phyloP scores from a whole-genome alignment of 805 yeast genomes.

The Candida nanaspora region DNA sequence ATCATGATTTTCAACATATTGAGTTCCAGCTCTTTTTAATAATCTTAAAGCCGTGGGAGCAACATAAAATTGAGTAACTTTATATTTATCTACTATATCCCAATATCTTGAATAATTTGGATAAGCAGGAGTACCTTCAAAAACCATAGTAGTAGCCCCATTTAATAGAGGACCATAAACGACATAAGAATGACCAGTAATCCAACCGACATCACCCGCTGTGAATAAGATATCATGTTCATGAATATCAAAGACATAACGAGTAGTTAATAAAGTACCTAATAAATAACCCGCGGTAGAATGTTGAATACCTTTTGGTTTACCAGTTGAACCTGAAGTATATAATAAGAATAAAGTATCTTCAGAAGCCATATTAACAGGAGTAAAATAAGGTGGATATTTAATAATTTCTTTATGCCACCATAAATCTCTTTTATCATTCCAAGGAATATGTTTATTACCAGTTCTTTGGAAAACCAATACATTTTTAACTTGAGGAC shows the following conservation, averaged over 20 bases:
- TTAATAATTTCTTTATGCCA: slow-evolving; percentile 68
- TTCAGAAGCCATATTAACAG: slow-evolving; percentile 69
- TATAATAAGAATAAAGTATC: slow-evolving; percentile 76
- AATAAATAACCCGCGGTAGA: slow-evolving; percentile 73
- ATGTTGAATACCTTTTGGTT: slow-evolving; percentile 84
- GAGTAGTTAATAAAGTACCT: slow-evolving; percentile 67
- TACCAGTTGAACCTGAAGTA: slow-evolving; percentile 85
- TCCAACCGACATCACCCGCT: slow-evolving; percentile 91
- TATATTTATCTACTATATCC: slow-evolving; percentile 66
- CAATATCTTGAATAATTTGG: slow-evolving; percentile 77
- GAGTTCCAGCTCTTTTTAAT: slow-evolving; percentile 67
- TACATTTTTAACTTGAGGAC: slow-evolving; percentile 64
- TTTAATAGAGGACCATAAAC: slow-evolving; percentile 72
- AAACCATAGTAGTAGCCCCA: slow-evolving; percentile 75
- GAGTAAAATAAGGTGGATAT: slow-evolving; percentile 64
- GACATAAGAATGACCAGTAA: slow-evolving; percentile 81
- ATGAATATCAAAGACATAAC: slow-evolving; percentile 71
- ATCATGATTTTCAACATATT: slow-evolving; percentile 53
- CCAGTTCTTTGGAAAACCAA: slow-evolving; percentile 73
- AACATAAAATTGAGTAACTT: slow-evolving; percentile 73
- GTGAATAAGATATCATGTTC: slow-evolving; percentile 71
- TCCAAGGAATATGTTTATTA: slow-evolving; percentile 42
- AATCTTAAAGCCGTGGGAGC: slow-evolving; percentile 81
- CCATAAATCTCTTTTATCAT: slow-evolving; percentile 59
- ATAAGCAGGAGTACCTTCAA: slow-evolving; percentile 84